Base-by-base conservation (phyloP, 495 filamentous ascomycete species). In the Neurospora africana region DNA sequence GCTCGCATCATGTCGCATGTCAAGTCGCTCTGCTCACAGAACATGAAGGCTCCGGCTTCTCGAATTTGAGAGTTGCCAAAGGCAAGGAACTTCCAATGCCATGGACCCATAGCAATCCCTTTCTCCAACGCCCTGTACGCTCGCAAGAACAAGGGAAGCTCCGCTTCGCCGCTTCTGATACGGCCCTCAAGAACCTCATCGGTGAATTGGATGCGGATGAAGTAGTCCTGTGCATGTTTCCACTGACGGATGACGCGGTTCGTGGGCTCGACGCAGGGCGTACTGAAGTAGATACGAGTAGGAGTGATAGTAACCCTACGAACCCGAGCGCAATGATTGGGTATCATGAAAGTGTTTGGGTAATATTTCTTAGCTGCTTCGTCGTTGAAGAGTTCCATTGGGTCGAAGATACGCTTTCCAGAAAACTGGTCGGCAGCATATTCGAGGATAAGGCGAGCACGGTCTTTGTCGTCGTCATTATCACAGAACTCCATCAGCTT, bases 11-110 rank as follows among this genome's bases (percentile, higher is more conserved):
- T 83, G 23, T 88, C 85, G 40, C 91, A 91, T 1, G 87, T 88
- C 8, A 92, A 70, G 71, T 86, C 77, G 3, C 87, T 80, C 3
- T 85, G 84, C 47, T 81, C 70, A 37, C 76, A 76, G 91, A 97
- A 85, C 80, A 99, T 97, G 75, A 95, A 98, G 2, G 94, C 94
- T 0, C 93, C 93, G 78, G 94, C 89, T 78, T 98, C 95, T 17
- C 95, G 89, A 72, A 99, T 91, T 74, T 98, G 95, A 0, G 95
- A 97, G 79, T 97, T 98, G 0, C 95, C 95, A 79, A 93, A 97
- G 6, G 96, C 95, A 30, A 99, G 89, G 75, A 97, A 98, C 76
- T 96, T 87, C 78, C 92, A 99, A 74, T 89, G 90, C 15, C 91
- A 89, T 74, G 89, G 88, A 15, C 92, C 95, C 69, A 99, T 89